Conservation (phyloP, 2,329 filamentous ascomycete genomes). For the Ceratocystis eucalypticola region DNA sequence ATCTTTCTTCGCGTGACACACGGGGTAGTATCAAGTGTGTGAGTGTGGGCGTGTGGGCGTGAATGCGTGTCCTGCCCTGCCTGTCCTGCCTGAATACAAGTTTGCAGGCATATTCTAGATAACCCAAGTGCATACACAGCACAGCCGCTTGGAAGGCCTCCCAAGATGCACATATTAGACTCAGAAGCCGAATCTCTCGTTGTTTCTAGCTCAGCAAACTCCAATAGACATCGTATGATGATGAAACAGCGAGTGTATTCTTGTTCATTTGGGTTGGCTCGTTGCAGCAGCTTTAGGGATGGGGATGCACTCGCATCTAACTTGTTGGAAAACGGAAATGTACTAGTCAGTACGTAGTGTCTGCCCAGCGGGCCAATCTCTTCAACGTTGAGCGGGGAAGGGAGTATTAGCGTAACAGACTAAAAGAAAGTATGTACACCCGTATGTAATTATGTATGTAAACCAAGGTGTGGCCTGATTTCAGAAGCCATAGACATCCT, state of each 20-base stretch:
- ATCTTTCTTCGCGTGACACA: not conserved
- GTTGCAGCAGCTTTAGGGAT: not conserved
- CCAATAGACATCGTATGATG: not conserved
- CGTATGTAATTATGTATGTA: not conserved
- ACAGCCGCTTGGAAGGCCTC: not conserved
- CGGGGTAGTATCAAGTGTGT: not conserved
- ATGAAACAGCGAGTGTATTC: constrained; percentile 7
- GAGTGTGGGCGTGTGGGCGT: not conserved
- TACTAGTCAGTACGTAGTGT: not conserved
- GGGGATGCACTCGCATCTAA: not conserved
- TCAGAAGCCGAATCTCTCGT: not conserved
- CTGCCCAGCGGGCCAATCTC: not conserved
- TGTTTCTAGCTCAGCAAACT: not conserved
- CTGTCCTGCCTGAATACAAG: too few relatives aligned
- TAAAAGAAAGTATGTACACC: not conserved
- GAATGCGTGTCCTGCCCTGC: too few relatives aligned
- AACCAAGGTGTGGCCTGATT: not conserved
- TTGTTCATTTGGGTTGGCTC: not conserved
- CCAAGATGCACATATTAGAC: not conserved
- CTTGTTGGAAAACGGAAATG: not conserved
- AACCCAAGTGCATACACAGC: too few relatives aligned
- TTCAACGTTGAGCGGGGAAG: not conserved
- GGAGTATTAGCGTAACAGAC: not conserved
- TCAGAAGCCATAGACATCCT: not conserved
- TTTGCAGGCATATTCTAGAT: too few relatives aligned